Evolutionary conservation across 73 alveolate species (phyloP).

Genomic region (Paramecium primaurelia): DNA sequence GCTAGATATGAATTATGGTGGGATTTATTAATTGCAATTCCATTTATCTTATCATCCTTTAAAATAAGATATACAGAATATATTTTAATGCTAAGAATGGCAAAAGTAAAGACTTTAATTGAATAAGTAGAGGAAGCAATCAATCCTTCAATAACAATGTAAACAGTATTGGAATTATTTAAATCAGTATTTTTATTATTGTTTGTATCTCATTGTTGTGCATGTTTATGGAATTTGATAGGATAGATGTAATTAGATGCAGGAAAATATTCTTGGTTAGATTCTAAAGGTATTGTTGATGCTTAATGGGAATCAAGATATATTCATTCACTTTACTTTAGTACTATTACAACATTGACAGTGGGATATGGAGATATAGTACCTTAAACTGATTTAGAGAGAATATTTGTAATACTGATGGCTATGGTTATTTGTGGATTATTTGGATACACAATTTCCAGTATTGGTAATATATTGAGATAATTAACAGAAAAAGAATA

Average conservation of each 20-base stretch:
- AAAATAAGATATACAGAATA: neutral
- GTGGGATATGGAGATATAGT: slow-evolving; percentile 57
- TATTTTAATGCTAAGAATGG: neutral
- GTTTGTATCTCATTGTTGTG: slow-evolving; percentile 49
- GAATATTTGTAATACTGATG: slow-evolving; percentile 27
- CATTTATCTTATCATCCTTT: neutral
- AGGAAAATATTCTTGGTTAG: neutral
- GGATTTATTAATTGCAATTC: neutral
- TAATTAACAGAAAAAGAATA: neutral
- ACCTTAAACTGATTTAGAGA: neutral
- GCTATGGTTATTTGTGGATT: slow-evolving; percentile 50
- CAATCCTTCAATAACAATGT: neutral
- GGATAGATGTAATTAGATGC: neutral
- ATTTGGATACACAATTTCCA: slow-evolving; percentile 23
- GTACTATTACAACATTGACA: slow-evolving; percentile 15
- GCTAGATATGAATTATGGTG: neutral
- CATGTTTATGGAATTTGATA: slow-evolving; percentile 24
- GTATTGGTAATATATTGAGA: slow-evolving; percentile 46
- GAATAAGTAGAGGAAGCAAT: neutral
- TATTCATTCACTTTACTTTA: slow-evolving; percentile 24
- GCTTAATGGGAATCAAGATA: neutral
- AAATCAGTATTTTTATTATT: slow-evolving; percentile 7
- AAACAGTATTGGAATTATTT: neutral
- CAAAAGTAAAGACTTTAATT: neutral
- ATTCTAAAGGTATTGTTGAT: neutral